Conservation (phyloP, 768 basidiomycete genomes). For the Pleurotus sapidus region DNA sequence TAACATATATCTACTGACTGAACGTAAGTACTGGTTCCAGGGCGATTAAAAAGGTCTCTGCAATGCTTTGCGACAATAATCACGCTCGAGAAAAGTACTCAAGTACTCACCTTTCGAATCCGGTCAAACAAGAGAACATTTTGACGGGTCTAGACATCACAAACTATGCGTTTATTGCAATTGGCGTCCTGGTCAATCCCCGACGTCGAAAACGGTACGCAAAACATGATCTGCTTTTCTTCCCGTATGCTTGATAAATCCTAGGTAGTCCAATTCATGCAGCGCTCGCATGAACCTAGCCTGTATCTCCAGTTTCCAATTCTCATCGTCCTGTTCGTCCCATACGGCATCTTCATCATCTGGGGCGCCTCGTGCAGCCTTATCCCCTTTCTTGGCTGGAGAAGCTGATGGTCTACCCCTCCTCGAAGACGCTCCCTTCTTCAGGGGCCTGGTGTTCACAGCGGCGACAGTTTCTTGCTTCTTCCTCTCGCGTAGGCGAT, state of each 20-base stretch:
- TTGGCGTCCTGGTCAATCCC: constrained; percentile 16
- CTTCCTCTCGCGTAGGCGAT: constrained; percentile 11
- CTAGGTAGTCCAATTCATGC: constrained; percentile 80
- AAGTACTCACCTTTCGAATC: too few relatives aligned
- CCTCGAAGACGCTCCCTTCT: constrained; percentile 10
- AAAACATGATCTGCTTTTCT: constrained; percentile 77
- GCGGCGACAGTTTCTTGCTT: background rate
- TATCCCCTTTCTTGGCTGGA: constrained; percentile 25
- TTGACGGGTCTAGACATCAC: too few relatives aligned
- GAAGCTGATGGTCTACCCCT: constrained; percentile 11
- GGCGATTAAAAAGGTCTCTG: too few relatives aligned
- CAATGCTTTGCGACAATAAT: too few relatives aligned
- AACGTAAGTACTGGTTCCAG: too few relatives aligned
- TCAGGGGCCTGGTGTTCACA: constrained; percentile 1
- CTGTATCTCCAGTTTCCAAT: constrained; percentile 65
- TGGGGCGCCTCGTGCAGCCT: constrained; percentile 15
- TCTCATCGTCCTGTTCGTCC: constrained; percentile 36
- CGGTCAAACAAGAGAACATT: too few relatives aligned
- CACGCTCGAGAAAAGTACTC: too few relatives aligned
- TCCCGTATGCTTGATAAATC: constrained; percentile 77
- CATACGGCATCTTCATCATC: constrained; percentile 25
- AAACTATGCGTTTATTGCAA: too few relatives aligned
- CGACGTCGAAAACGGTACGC: constrained; percentile 61
- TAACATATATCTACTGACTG: too few relatives aligned
- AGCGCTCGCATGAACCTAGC: constrained; percentile 76